These are phyloP conservation scores for Aspergillus unguis DNA, from an alignment of 2,329 filamentous ascomycete genomes.

Conservation along the genomic window DNA sequence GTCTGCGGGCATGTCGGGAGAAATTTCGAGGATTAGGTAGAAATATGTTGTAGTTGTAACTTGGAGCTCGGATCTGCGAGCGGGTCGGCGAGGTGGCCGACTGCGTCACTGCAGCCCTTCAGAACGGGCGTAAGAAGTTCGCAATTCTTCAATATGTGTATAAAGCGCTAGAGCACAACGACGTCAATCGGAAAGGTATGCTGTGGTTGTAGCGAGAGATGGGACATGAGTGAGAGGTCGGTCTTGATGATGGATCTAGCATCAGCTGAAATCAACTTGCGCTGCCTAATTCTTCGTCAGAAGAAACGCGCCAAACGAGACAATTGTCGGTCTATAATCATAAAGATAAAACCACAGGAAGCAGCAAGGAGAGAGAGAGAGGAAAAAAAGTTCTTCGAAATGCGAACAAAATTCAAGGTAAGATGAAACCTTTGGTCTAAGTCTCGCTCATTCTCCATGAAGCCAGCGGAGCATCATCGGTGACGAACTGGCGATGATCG, in stretches of 20 bases:
- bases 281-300: constrained; percentile 5
- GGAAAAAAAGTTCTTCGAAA: neutral
- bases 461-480: neutral
- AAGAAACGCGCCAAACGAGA: neutral
- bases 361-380: neutral
- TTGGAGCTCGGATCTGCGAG: constrained; percentile 10
- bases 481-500: neutral
- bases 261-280: constrained; percentile 3
- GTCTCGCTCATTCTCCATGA: neutral
- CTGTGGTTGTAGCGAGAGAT: neutral
- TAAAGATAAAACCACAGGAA: neutral
- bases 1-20: constrained; percentile 43
- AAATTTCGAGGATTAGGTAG: neutral
- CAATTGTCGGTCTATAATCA: neutral
- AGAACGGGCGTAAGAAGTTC: neutral
- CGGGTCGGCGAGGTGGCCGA: constrained; percentile 7
- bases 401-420: no score
- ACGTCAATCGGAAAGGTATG: constrained; percentile 2
- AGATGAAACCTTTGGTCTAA: no score
- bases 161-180: neutral
- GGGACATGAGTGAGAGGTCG: constrained; percentile 8
- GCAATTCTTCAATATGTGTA: neutral
- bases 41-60: neutral
- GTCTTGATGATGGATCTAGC: constrained; percentile 4
- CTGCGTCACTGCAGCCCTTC: neutral